phyloP scores from a whole-genome alignment of 2,329 filamentous ascomycete genomes.

The Xylariaceae sp. region DNA sequence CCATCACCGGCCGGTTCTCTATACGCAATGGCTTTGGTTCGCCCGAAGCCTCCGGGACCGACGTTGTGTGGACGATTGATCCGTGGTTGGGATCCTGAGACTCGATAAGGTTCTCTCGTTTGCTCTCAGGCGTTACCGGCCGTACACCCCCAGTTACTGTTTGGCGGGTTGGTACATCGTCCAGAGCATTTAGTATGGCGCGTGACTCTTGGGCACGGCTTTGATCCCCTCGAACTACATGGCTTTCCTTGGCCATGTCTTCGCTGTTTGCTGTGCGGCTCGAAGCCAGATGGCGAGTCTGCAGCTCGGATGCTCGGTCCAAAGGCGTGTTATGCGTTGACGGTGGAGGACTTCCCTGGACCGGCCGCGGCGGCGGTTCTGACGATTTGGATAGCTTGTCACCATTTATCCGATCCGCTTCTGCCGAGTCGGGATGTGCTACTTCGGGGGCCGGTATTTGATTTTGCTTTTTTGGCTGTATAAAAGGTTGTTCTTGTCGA shows the following conservation, averaged over 20 bases:
- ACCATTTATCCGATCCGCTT: neutral
- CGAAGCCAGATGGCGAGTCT: conserved; percentile 27
- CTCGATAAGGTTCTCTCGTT: conserved; percentile 2
- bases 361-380: conserved; percentile 2
- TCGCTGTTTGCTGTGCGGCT: conserved; percentile 37
- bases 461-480: too few relatives aligned
- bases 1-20: conserved; percentile 23
- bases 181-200: conserved; percentile 27
- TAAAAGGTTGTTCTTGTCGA: too few relatives aligned
- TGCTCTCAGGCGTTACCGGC: conserved; percentile 6
- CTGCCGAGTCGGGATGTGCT: too few relatives aligned
- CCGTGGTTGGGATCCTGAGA: conserved; percentile 9
- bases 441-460: too few relatives aligned
- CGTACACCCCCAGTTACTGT: conserved; percentile 20
- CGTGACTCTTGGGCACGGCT: conserved; percentile 13
- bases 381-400: neutral
- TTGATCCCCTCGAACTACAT: too few relatives aligned
- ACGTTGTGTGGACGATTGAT: conserved; percentile 1
- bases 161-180: conserved; percentile 33
- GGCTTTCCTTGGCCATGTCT: conserved; percentile 7
- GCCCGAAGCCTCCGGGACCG: conserved; percentile 9
- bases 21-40: conserved; percentile 13
- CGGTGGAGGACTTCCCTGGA: conserved; percentile 1
- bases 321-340: neutral
- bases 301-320: conserved; percentile 3